Percentiles rank a stretch among this genome's conserved stretches.
Evolutionary conservation across 2,329 filamentous ascomycete genomes (phyloP).

Genomic region (Xylariaceae sp.): DNA sequence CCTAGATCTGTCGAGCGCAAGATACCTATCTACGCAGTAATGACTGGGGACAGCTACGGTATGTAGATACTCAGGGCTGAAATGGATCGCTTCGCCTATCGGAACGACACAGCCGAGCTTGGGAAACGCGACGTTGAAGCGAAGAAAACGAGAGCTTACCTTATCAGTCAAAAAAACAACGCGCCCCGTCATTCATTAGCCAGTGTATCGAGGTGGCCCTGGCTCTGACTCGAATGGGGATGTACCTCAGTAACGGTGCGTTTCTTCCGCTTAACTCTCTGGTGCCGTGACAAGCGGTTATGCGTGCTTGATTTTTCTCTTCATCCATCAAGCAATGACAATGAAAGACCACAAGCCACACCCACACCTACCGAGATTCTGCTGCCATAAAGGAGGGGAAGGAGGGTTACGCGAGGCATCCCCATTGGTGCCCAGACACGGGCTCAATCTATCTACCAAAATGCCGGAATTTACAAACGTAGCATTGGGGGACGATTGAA

Average conservation of each 20-base stretch:
- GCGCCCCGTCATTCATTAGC: not conserved
- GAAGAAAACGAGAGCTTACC: not conserved
- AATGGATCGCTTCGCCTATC: constrained; percentile 2
- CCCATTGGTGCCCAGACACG: constrained; percentile 28
- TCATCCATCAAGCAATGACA: too few relatives aligned
- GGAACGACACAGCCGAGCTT: constrained; percentile 4
- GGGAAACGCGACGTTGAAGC: not conserved
- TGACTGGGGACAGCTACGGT: not conserved
- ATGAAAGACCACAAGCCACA: too few relatives aligned
- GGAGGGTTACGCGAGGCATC: not conserved
- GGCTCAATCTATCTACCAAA: constrained; percentile 29
- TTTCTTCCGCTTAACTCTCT: too few relatives aligned
- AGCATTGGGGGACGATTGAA: constrained; percentile 18
- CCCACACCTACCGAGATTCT: too few relatives aligned
- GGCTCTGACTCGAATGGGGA: too few relatives aligned
- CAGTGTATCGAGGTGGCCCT: constrained; percentile 1
- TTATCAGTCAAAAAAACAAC: not conserved
- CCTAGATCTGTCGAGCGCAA: not conserved
- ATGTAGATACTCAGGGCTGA: not conserved
- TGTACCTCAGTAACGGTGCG: too few relatives aligned
- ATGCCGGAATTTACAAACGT: constrained; percentile 26
- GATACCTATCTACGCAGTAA: not conserved
- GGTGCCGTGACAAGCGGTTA: too few relatives aligned
- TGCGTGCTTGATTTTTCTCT: too few relatives aligned
- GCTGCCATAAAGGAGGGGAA: not conserved